phyloP scores from a whole-genome alignment of 345 rosid species.

The Reutealis trisperma region DNA sequence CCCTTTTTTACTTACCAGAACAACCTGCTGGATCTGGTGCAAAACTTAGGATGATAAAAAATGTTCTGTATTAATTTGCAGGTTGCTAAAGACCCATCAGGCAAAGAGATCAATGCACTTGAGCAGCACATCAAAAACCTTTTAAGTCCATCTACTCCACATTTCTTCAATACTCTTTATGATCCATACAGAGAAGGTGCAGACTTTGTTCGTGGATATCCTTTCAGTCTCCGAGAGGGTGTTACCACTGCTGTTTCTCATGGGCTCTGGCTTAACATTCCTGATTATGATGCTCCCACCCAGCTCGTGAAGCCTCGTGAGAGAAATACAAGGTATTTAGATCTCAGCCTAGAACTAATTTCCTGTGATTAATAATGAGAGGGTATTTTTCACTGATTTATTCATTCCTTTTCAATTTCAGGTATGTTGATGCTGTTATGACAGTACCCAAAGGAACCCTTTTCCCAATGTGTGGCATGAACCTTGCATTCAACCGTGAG shows the following conservation, averaged over 20 bases:
- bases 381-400: not conserved
- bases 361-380: not conserved
- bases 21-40: not conserved
- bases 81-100: conserved; percentile 57
- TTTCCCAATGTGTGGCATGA: conserved; percentile 61
- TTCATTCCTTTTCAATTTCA: conserved; percentile 15
- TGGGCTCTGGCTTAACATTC: conserved; percentile 59
- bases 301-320: conserved; percentile 58
- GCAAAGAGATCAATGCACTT: conserved; percentile 49
- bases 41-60: not conserved
- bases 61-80: conserved; percentile 1
- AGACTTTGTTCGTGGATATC: conserved; percentile 54
- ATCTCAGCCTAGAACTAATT: not conserved
- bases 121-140: conserved; percentile 58
- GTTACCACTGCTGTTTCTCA: conserved; percentile 48
- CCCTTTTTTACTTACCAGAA: not conserved
- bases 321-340: conserved; percentile 43
- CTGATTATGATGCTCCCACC: conserved; percentile 55
- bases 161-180: conserved; percentile 57
- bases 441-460: conserved; percentile 51
- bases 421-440: conserved; percentile 54
- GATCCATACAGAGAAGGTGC: conserved; percentile 54
- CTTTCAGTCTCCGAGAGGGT: conserved; percentile 49
- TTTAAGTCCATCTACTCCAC: conserved; percentile 46
- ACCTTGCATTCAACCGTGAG: conserved; percentile 51